phyloP scores from a whole-genome alignment of 257 asterid species.

The Solanum paucissectum region DNA sequence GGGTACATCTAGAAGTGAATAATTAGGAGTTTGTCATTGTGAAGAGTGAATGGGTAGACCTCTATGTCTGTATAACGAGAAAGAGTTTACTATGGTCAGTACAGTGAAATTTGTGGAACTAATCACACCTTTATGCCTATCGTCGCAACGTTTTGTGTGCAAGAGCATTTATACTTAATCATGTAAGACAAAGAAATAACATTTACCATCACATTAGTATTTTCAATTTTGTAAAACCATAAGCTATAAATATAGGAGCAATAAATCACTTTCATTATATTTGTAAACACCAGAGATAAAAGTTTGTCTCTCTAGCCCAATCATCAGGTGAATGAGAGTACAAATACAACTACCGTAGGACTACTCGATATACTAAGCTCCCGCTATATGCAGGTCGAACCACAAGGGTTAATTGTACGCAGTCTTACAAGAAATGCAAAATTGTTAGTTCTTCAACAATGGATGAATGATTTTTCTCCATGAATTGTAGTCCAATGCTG shows the following conservation, averaged over 20 bases:
- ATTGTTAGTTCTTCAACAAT: slow-evolving; percentile 1
- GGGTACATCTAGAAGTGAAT: neutral
- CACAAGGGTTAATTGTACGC: neutral
- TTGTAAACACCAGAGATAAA: neutral
- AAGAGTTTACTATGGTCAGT: neutral
- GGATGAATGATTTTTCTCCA: slow-evolving; percentile 64
- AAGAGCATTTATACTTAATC: neutral
- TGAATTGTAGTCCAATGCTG: slow-evolving; percentile 29
- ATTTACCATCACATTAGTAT: neutral
- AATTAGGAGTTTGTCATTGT: neutral
- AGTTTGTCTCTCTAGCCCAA: neutral
- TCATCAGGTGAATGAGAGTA: neutral
- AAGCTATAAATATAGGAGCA: neutral
- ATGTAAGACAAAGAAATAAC: neutral
- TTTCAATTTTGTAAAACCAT: neutral
- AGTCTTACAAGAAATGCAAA: neutral
- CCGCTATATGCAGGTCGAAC: neutral
- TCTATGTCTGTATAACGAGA: neutral
- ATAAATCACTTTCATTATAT: neutral
- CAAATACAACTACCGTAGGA: neutral
- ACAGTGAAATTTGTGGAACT: neutral
- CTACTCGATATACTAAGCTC: neutral
- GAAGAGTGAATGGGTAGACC: neutral
- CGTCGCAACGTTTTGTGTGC: neutral
- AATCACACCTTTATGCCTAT: neutral